Base-by-base conservation (phyloP, 345 rosid genomes). In the Boechera stricta region DNA sequence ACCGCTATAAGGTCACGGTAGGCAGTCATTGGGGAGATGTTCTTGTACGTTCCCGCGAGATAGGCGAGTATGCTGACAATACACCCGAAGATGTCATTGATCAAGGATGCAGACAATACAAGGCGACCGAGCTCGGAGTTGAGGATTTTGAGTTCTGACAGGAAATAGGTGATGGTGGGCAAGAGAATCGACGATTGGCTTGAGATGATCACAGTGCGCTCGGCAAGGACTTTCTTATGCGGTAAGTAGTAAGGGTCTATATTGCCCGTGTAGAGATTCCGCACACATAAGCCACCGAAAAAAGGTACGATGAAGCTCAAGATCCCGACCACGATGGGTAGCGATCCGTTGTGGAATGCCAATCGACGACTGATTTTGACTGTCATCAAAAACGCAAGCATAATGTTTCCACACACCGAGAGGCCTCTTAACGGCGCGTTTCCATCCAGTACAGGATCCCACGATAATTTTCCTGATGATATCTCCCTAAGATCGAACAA, bases 351-450 rank as follows among this genome's bases (percentile, higher is more conserved):
- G 38, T 48, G 72, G 18, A 77, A 57, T 5, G 47, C 76, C 0
- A 80, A 13, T 16, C 51, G 44, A n/a, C 81, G 72, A 36, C 85
- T 83, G 65, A 62, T 82, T 77, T 81, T 85, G 42, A 85, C 82
- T 16, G 77, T 83, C 76, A 71, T 71, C 39, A 85, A 66, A 77
- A 87, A 87, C 15, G 82, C 28, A 73, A 82, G 67, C 32, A 85
- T 2, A 10, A 70, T 67, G 49, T 35, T 79, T 11, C 83, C 91
- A 45, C 85, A 63, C 11, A 64, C 7, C 18, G 67, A 73, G 9
- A 80, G 0, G 4, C 84, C 57, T 13, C 71, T 79, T 21, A 85
- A 5, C 3, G 81, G n/a, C 2, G 42, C 57, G 32, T 10, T 73
- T 52, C 74, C 77, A 64, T 63, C 55, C 0, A 66, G 0, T 0